Evolutionary conservation across 108 stramenopile genomes (phyloP).

Genomic region (Aurantiochytrium sp.): DNA sequence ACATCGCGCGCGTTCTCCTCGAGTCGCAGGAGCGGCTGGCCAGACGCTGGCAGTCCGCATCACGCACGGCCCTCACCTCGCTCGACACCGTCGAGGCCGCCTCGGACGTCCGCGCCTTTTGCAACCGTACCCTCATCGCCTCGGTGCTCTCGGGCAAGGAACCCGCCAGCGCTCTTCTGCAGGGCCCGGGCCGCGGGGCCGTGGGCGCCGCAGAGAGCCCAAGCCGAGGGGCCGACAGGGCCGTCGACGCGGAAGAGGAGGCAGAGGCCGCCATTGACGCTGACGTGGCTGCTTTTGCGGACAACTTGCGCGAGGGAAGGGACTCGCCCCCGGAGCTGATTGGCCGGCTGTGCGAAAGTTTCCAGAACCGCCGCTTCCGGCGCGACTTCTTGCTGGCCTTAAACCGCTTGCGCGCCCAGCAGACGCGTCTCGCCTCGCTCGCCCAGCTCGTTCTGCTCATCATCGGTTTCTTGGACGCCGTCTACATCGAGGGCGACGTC

Average conservation of each 20-base stretch:
- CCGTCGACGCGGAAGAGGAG: background rate
- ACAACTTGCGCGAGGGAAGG: background rate
- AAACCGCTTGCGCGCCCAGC: background rate
- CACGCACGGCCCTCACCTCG: background rate
- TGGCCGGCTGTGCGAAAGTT: background rate
- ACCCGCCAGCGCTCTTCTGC: background rate
- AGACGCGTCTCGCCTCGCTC: background rate
- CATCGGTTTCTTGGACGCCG: background rate
- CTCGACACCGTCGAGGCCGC: background rate
- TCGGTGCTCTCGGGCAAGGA: background rate
- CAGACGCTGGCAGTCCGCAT: background rate
- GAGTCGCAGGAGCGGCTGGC: background rate
- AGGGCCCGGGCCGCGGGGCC: too few relatives aligned
- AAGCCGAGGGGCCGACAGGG: background rate
- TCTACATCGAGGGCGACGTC: background rate
- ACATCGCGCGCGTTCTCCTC: background rate
- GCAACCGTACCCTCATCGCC: background rate
- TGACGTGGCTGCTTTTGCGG: background rate
- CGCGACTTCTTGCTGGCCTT: background rate
- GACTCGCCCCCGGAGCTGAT: background rate
- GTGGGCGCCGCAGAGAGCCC: too few relatives aligned
- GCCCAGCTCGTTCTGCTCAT: background rate
- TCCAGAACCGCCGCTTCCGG: background rate
- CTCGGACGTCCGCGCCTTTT: constrained; percentile 15
- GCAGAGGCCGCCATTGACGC: background rate